Base-by-base conservation (phyloP, 1,284 basidiomycete genomes). In the Coniferiporia sulphurascens region DNA sequence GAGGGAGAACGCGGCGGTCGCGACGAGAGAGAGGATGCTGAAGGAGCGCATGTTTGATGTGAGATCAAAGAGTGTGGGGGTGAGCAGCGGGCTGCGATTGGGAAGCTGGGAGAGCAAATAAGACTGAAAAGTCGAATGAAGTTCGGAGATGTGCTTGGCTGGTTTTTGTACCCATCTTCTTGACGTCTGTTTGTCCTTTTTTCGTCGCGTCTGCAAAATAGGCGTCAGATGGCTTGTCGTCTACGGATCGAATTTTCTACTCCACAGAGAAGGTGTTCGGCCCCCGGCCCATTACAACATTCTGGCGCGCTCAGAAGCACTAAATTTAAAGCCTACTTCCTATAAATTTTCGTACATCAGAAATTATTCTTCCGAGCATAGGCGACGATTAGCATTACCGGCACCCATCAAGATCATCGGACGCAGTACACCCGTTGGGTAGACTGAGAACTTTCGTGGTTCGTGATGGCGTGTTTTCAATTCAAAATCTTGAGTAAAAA, bases 41-140 rank as follows among this genome's bases (percentile, higher is more conserved):
- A 80, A 78, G 64, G 77, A 78, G 71, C 70, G 73, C 80, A 81
- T 81, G 69, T 69, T 69, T 68, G 53, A 55, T 55, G 36, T 55
- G 17, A 34, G 53, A 55, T 55, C 53, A 78, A 75, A 61, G 76
- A 76, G 65, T 70, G 77, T 75, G 68, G 68, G 67, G 68, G 64
- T 60, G 55, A 38, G 46, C 15, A 56, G 54, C 19, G 55, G 32
- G 35, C 10, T 17, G 32, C 13, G 13, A 21, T 49, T 22, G 32
- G 32, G 48, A 9, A 22, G 48, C 10, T 34, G 19, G 8, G 32
- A 49, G 19, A 38, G 54, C 44, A 21, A 48, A 43, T 38, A 13
- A 49, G 32, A 27, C 22, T 56, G 45, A n/a, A 8, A 46, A 46
- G 44, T 46, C 44, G 44, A 46, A 17, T n/a, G 19, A 46, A 46